Base-by-base conservation (phyloP, 2,329 filamentous ascomycete genomes). In the Tricladium varicosporioides region DNA sequence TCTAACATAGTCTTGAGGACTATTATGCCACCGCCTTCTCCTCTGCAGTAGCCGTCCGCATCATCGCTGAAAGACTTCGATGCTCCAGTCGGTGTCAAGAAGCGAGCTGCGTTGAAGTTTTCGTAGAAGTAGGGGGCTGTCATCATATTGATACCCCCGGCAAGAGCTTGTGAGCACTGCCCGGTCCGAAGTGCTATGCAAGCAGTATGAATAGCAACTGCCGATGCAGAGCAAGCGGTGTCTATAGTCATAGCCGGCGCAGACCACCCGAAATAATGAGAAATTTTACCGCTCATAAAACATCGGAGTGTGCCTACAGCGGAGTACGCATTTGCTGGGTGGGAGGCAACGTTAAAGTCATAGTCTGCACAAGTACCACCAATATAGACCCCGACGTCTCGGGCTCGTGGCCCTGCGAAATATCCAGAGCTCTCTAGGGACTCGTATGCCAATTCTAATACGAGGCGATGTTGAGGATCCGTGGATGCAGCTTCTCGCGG, bases 381-480 rank as follows among this genome's bases (percentile, higher is more conserved):
- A 15, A 59, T 53, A 48, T 57, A 59, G 48, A 47, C 52, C 3
- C 57, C 57, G 48, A 54, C 15, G 18, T 49, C 42, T 44, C 18
- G 5, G 33, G 50, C n/a, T 13, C 7, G 9, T n/a, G 16, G 2
- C 4, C 10, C 33, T 2, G 47, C 42, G 19, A 57, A 61, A 27
- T 56, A 53, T 7, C 55, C 55, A 8, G 58, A 16, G 13, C 43
- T 43, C 14, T 53, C 53, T 45, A 88, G 74, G 1, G 85, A 84
- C 65, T 88, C 84, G 63, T 87, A 87, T 0, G 83, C 82, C 9
- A 83, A 85, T 27, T 83, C 78, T 2, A 88, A 72, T 2, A 83
- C 19, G 3, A 51, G 9, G 4, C 69, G 56, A 18, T 71, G 72
- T 65, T 67, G 62, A 0, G 74, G 74, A 51, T 75, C 74, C 69